A percentile compares a stretch with the other conserved stretches of the same genome.
Evolutionary conservation across 495 filamentous ascomycete genomes (phyloP).

Genomic region (Podospora didyma): DNA sequence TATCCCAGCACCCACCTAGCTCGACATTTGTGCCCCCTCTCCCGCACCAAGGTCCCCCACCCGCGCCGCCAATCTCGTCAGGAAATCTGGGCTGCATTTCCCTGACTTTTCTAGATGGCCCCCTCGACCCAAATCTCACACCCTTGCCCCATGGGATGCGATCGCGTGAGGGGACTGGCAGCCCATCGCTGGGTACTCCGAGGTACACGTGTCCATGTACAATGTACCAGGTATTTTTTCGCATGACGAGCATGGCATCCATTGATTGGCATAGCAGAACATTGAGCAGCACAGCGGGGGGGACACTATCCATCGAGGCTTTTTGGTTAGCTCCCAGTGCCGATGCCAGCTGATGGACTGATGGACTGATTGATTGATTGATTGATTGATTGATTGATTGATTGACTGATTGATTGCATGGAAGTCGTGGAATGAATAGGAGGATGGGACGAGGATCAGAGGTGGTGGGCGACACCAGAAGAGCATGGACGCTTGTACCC

Average conservation of each 20-base stretch:
- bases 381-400: too few species aligned
- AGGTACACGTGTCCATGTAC: neutral
- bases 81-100: conserved; percentile 23
- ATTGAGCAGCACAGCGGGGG: too few species aligned
- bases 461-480: too few species aligned
- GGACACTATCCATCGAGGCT: neutral
- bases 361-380: too few species aligned
- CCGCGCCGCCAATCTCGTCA: conserved; percentile 20
- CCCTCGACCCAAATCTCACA: conserved; percentile 16
- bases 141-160: conserved; percentile 10
- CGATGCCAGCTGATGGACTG: too few species aligned
- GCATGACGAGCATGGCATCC: neutral
- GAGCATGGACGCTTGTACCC: too few species aligned
- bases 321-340: too few species aligned
- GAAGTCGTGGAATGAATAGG: too few species aligned
- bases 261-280: too few species aligned
- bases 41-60: conserved; percentile 16
- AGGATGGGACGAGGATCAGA: too few species aligned
- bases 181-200: neutral
- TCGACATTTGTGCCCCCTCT: conserved; percentile 21
- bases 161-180: conserved; percentile 5
- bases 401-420: too few species aligned
- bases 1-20: conserved; percentile 11
- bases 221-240: neutral
- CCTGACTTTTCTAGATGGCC: conserved; percentile 10